phyloP scores from a whole-genome alignment of 306 rosid species.

The Styphnolobium japonicum region DNA sequence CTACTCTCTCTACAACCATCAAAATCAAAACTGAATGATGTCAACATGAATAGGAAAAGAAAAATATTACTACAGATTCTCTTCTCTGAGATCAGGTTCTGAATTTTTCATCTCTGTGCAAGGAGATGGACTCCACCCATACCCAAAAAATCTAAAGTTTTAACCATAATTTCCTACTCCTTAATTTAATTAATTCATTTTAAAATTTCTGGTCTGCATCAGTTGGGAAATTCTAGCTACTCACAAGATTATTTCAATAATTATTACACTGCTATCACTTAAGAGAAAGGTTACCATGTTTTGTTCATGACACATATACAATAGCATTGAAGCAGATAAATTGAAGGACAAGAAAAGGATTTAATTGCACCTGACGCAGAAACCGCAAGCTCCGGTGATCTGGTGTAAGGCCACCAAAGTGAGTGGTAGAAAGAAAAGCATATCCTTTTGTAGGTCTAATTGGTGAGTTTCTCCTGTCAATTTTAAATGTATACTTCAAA shows the following conservation, averaged over 20 bases:
- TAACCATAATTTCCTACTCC: background rate
- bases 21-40: conserved; percentile 7
- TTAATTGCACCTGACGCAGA: conserved; percentile 72
- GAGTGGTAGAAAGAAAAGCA: conserved; percentile 87
- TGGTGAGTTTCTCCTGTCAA: conserved; percentile 81
- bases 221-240: conserved; percentile 4
- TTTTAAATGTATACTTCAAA: conserved; percentile 75
- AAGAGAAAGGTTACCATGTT: background rate
- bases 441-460: conserved; percentile 80
- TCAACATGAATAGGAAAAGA: background rate
- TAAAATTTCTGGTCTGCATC: background rate
- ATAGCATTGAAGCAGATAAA: conserved; percentile 16
- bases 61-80: conserved; percentile 4
- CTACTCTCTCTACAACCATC: conserved; percentile 8
- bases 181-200: background rate
- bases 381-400: conserved; percentile 79
- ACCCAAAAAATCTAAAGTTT: conserved; percentile 12
- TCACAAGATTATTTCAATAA: conserved; percentile 7
- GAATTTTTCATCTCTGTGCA: background rate
- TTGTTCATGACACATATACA: conserved; percentile 8
- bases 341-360: conserved; percentile 15
- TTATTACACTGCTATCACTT: background rate
- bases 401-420: conserved; percentile 91
- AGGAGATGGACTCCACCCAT: conserved; percentile 1
- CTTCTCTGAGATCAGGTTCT: background rate